Percentiles rank a stretch among this genome's conserved stretches.
phyloP scores from a whole-genome alignment of 352 stramenopile species.

The Globisporangium paddicum region DNA sequence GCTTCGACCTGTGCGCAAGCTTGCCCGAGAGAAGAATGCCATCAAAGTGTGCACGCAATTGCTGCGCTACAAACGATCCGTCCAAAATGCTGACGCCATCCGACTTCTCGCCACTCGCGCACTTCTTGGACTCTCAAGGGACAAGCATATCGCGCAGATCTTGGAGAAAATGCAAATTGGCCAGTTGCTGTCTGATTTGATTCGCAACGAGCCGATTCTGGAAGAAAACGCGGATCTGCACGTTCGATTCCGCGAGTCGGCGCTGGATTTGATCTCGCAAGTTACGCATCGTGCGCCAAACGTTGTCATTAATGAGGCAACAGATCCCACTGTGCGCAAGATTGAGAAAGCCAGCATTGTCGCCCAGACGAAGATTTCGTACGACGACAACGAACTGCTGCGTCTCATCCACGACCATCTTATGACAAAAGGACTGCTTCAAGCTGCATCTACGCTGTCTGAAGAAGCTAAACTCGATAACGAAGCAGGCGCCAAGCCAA shows the following conservation, averaged over 20 bases:
- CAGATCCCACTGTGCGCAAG: constrained; percentile 81
- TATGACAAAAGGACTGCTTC: constrained; percentile 59
- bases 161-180: constrained; percentile 89
- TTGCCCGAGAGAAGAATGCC: constrained; percentile 74
- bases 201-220: constrained; percentile 78
- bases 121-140: constrained; percentile 75
- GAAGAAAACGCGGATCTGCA: constrained; percentile 85
- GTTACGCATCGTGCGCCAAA: constrained; percentile 81
- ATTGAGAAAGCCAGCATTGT: constrained; percentile 90
- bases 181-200: constrained; percentile 83
- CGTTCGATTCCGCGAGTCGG: constrained; percentile 82
- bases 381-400: constrained; percentile 79
- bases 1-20: constrained; percentile 60
- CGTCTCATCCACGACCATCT: constrained; percentile 82
- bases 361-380: constrained; percentile 83
- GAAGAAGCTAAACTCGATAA: constrained; percentile 43
- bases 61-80: constrained; percentile 82
- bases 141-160: constrained; percentile 87
- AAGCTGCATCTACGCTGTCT: constrained; percentile 44
- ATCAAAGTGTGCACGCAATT: constrained; percentile 88
- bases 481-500: constrained; percentile 6
- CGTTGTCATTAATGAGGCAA: constrained; percentile 83
- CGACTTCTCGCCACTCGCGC: constrained; percentile 77
- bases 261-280: constrained; percentile 83
- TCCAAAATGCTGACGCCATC: constrained; percentile 85